A percentile compares a stretch with the other conserved stretches of the same genome.
These are phyloP conservation scores for Rhododendron simsii DNA, from an alignment of 148 eudicot species.

Conservation along the genomic window DNA sequence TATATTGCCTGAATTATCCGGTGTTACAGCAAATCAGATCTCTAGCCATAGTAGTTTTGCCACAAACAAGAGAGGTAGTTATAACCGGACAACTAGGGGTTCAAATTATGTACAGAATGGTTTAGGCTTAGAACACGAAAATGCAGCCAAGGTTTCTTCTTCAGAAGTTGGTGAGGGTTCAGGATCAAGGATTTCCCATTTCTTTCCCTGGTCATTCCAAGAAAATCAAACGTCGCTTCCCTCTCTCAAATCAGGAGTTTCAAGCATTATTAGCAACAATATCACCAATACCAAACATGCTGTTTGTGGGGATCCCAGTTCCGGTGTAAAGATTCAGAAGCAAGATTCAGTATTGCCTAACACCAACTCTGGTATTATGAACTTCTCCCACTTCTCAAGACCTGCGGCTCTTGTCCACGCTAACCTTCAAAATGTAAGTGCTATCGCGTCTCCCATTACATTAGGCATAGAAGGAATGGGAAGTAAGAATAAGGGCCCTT, in stretches of 20 bases:
- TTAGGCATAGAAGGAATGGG: constrained; percentile 24
- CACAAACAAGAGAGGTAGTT: constrained; percentile 34
- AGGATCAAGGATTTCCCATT: constrained; percentile 29
- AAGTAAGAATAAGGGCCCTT: constrained; percentile 24
- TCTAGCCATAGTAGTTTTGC: constrained; percentile 32
- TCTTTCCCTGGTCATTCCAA: constrained; percentile 34
- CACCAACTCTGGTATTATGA: constrained; percentile 43
- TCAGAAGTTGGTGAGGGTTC: constrained; percentile 22
- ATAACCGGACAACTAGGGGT: constrained; percentile 19
- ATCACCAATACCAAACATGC: constrained; percentile 25
- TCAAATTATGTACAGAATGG: constrained; percentile 20
- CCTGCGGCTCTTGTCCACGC: constrained; percentile 46
- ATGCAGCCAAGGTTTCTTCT: constrained; percentile 29
- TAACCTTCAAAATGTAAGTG: constrained; percentile 19
- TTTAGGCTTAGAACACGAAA: constrained; percentile 21
- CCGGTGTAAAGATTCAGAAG: constrained; percentile 38
- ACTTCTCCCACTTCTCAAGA: constrained; percentile 75
- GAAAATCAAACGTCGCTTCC: constrained; percentile 23
- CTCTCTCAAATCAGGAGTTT: constrained; percentile 46
- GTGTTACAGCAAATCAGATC: constrained; percentile 47
- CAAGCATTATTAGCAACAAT: constrained; percentile 36
- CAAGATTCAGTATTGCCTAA: constrained; percentile 38
- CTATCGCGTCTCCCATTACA: constrained; percentile 14
- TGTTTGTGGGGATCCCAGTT: constrained; percentile 24
- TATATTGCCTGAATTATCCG: constrained; percentile 61